Percentiles rank a stretch among this genome's conserved stretches.
phyloP scores from a whole-genome alignment of 2,329 filamentous ascomycete genomes.

The Leptographium lundbergii region DNA sequence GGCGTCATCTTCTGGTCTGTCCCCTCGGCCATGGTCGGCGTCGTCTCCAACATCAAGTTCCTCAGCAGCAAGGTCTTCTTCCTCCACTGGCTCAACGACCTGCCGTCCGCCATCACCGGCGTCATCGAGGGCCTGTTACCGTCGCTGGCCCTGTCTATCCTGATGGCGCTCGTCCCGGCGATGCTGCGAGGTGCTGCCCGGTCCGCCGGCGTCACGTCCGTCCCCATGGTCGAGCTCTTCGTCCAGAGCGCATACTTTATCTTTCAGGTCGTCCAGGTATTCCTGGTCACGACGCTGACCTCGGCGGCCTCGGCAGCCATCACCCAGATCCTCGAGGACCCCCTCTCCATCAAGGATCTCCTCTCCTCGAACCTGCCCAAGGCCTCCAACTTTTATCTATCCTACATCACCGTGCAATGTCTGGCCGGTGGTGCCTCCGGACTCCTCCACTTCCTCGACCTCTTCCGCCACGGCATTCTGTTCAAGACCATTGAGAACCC shows the following conservation, averaged over 20 bases:
- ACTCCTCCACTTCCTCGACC: slow-evolving; percentile 58
- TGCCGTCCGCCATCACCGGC: slow-evolving; percentile 59
- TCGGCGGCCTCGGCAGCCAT: slow-evolving; percentile 57
- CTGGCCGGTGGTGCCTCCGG: slow-evolving; percentile 62
- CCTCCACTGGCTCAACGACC: slow-evolving; percentile 57
- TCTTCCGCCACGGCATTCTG: slow-evolving; percentile 33
- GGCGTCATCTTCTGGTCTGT: slow-evolving; percentile 79
- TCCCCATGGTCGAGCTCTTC: slow-evolving; percentile 59
- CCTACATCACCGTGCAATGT: slow-evolving; percentile 79
- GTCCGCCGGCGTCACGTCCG: slow-evolving; percentile 56
- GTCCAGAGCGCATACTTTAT: slow-evolving; percentile 71
- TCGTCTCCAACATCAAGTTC: slow-evolving; percentile 71
- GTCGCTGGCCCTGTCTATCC: slow-evolving; percentile 60
- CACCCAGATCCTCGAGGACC: slow-evolving; percentile 44
- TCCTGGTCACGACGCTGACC: slow-evolving; percentile 67
- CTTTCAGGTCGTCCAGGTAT: slow-evolving; percentile 74
- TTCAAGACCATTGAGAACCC: slow-evolving; percentile 70
- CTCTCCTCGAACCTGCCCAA: slow-evolving; percentile 54
- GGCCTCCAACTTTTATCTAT: slow-evolving; percentile 68
- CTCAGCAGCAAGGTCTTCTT: slow-evolving; percentile 53
- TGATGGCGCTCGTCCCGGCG: slow-evolving; percentile 73
- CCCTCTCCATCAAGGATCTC: slow-evolving; percentile 38
- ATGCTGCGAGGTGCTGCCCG: slow-evolving; percentile 63
- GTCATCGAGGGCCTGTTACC: slow-evolving; percentile 77
- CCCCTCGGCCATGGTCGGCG: slow-evolving; percentile 65